Base-by-base conservation (phyloP, 1,284 basidiomycete species). In the Pseudozyma thailandica region DNA sequence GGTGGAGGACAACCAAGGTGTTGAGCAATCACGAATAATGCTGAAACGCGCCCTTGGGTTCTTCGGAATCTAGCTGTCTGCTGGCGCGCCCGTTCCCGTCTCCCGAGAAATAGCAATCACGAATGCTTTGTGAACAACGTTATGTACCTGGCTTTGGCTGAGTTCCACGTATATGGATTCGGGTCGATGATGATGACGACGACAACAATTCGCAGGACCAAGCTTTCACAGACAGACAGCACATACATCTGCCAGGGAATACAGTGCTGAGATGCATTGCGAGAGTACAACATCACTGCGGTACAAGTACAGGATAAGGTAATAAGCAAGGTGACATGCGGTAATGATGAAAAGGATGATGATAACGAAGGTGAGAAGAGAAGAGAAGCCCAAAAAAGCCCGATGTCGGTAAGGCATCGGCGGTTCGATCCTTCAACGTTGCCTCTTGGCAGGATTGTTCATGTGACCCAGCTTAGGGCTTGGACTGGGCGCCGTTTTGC, bases 401-500 rank as follows among this genome's bases (percentile, higher is more conserved):
- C n/a, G n/a, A n/a, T n/a, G n/a, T n/a, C n/a, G n/a, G n/a, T n/a
- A n/a, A n/a, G n/a, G n/a, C n/a, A n/a, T n/a, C n/a, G n/a, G n/a
- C n/a, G n/a, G n/a, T n/a, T n/a, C n/a, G n/a, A n/a, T n/a, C 10
- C 26, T 30, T 70, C 42, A 72, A 18, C 62, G 49, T 41, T 64
- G 68, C 45, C 69, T 59, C 44, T 72, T 72, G 47, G 51, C 63
- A 12, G 69, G 58, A 26, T 63, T 66, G 35, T 35, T 55, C 23
- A 49, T 50, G 35, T 58, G 55, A 2, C 53, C 48, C 23, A 66
- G 43, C 45, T 72, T 72, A 23, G 69, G 69, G 39, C 69, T 72
- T 21, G 69, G 69, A 30, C 69, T 72, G 1, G 69, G 69, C 10
- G 69, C 69, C 3, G 48, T 52, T 48, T 72, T 72, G 43, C 58